Conservation (phyloP, 176 grass and related monocot species). For the Rhipidocladum racemiflorum region DNA sequence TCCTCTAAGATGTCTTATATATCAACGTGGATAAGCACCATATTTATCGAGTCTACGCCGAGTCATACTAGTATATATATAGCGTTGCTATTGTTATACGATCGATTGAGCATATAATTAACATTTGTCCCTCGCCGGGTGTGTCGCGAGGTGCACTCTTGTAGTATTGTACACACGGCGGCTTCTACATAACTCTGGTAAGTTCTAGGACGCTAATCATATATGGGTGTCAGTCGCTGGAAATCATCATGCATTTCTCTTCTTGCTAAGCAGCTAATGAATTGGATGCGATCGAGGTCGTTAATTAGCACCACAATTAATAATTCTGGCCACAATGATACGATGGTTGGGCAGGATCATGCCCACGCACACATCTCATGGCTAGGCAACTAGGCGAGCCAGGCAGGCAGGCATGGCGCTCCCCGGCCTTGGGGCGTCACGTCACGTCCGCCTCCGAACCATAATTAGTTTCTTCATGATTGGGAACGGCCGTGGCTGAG, state of each 20-base stretch:
- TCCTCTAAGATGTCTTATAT: no score
- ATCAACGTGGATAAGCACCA: background rate
- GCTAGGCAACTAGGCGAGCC: background rate
- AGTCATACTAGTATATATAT: background rate
- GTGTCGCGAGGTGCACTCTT: background rate
- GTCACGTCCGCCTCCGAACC: slow-evolving; percentile 10
- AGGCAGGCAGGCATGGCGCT: background rate
- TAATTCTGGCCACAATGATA: slow-evolving; percentile 12
- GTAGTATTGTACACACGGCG: no score
- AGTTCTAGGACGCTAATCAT: background rate
- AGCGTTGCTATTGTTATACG: background rate
- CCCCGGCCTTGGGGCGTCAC: background rate
- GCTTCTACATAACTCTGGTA: background rate
- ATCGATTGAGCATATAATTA: background rate
- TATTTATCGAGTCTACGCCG: background rate
- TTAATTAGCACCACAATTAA: slow-evolving; percentile 30
- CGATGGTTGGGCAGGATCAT: no score
- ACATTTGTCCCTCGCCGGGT: background rate
- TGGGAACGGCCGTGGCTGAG: background rate
- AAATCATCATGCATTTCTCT: background rate
- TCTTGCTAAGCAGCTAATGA: background rate
- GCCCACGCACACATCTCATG: background rate
- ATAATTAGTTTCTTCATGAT: slow-evolving; percentile 11
- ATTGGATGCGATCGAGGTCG: background rate
- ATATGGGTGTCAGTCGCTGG: background rate